Base-by-base conservation (phyloP, 202 grass and related monocot species). In the Schoenoplectus triqueter region DNA sequence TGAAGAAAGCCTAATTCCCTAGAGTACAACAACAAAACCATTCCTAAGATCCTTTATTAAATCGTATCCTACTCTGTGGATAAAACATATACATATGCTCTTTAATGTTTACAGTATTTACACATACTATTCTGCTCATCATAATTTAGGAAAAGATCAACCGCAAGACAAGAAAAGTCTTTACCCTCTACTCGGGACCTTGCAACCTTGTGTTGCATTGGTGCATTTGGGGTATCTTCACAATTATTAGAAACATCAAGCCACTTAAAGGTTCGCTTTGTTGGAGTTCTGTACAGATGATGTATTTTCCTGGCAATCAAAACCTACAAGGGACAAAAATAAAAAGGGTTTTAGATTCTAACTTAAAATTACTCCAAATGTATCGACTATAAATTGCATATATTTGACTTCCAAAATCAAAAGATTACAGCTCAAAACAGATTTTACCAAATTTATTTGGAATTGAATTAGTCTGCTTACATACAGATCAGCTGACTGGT, bases 241-340 rank as follows among this genome's bases (percentile, higher is more conserved):
- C 57, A 50, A 1, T 78, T 85, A 4, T 61, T 65, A 42, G 50
- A 67, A 64, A 3, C 3, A 1, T 74, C 82, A 1, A 66, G 49
- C 44, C 59, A 83, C 41, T 84, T 83, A 14, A 84, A 73, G 61
- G 4, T 40, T 22, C 69, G 3, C 88, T 94, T 96, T 9, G 64
- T 78, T 6, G 97, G 97, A 64, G 97, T 99, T 50, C 86, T 87
- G 7, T 91, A 96, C 51, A 87, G 74, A 73, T 95, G 95, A 88
- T 99, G 93, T 89, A 82, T 50, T 87, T 94, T 88, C 46, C 81
- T 85, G 13, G 97, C 97, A 70, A 91, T 88, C 2, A 84, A 62
- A 15, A 93, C 84, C 97, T 99, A 84, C 85, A 86, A 41, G 71
- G 77, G 1, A 44, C 52, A 48, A 4, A 21, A 21, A 5, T 4